phyloP scores from a whole-genome alignment of 768 basidiomycete species.

The Gyrodon lividus region DNA sequence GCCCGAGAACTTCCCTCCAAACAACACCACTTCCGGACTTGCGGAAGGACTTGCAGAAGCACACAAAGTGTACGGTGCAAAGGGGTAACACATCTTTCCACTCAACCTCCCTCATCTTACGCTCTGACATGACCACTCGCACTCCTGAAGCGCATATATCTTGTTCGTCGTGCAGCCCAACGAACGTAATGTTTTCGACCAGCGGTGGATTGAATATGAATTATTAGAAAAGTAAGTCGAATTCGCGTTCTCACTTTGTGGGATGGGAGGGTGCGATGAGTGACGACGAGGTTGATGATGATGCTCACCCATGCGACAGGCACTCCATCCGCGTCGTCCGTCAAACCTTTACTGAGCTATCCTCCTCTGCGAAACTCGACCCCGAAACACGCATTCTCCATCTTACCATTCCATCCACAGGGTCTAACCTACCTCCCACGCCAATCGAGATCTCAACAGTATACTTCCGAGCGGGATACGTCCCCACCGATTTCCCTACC shows the following conservation, averaged over 20 bases:
- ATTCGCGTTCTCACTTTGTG: not conserved
- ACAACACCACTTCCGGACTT: slow-evolving; percentile 67
- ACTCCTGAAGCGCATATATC: slow-evolving; percentile 46
- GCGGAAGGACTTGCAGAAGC: slow-evolving; percentile 77
- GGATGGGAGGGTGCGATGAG: no score
- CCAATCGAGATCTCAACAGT: slow-evolving; percentile 76
- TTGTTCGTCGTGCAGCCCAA: slow-evolving; percentile 87
- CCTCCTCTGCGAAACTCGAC: slow-evolving; percentile 53
- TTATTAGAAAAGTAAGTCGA: slow-evolving; percentile 67
- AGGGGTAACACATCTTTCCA: slow-evolving; percentile 39
- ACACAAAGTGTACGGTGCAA: slow-evolving; percentile 67
- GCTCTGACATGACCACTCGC: not conserved
- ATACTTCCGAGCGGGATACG: slow-evolving; percentile 91
- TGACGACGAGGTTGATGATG: not conserved
- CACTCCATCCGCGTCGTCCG: slow-evolving; percentile 73
- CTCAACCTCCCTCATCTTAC: not conserved
- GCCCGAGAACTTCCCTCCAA: slow-evolving; percentile 63
- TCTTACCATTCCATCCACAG: slow-evolving; percentile 28
- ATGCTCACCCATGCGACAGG: slow-evolving; percentile 36
- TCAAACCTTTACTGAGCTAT: slow-evolving; percentile 73
- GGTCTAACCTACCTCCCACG: slow-evolving; percentile 20
- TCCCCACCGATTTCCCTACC: slow-evolving; percentile 75
- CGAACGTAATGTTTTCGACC: slow-evolving; percentile 95
- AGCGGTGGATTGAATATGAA: slow-evolving; percentile 85
- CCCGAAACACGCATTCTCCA: slow-evolving; percentile 43